Percentiles rank a stretch among this genome's conserved stretches.
Conservation (phyloP, 345 rosid species). For the Aquilaria sinensis region DNA sequence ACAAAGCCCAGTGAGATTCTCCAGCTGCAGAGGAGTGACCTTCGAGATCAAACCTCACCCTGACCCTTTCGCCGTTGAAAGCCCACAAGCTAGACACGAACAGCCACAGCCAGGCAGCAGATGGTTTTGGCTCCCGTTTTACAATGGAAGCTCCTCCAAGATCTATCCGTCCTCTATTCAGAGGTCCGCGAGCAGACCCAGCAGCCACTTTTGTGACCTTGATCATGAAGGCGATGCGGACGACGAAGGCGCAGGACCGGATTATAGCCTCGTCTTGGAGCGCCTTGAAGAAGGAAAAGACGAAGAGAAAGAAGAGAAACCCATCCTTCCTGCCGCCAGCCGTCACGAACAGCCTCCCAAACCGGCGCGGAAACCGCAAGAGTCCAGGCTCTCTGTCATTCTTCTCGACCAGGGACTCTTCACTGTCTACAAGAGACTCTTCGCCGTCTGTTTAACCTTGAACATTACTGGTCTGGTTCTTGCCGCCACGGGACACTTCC, state of each 20-base stretch:
- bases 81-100: neutral
- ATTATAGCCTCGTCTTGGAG: conserved; percentile 7
- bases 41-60: conserved; percentile 57
- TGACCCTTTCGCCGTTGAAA: conserved; percentile 33
- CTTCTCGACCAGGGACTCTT: conserved; percentile 78
- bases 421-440: conserved; percentile 76
- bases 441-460: conserved; percentile 32
- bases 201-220: conserved; percentile 75
- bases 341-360: conserved; percentile 33
- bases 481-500: conserved; percentile 53
- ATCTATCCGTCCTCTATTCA: conserved; percentile 34
- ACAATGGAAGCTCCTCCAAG: conserved; percentile 27
- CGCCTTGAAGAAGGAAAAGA: conserved; percentile 38
- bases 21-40: conserved; percentile 68
- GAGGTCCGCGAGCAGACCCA: conserved; percentile 41
- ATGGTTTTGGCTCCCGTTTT: conserved; percentile 33
- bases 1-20: conserved; percentile 40
- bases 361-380: conserved; percentile 30
- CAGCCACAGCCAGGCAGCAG: conserved; percentile 11
- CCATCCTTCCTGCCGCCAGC: conserved; percentile 19
- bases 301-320: conserved; percentile 16
- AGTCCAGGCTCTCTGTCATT: conserved; percentile 57
- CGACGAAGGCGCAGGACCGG: conserved; percentile 9
- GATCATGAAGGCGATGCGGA: conserved; percentile 28
- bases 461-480: conserved; percentile 49